These are phyloP conservation scores for Papiliotrema fonsecae DNA, from an alignment of 1,284 basidiomycete genomes.

Conservation along the genomic window DNA sequence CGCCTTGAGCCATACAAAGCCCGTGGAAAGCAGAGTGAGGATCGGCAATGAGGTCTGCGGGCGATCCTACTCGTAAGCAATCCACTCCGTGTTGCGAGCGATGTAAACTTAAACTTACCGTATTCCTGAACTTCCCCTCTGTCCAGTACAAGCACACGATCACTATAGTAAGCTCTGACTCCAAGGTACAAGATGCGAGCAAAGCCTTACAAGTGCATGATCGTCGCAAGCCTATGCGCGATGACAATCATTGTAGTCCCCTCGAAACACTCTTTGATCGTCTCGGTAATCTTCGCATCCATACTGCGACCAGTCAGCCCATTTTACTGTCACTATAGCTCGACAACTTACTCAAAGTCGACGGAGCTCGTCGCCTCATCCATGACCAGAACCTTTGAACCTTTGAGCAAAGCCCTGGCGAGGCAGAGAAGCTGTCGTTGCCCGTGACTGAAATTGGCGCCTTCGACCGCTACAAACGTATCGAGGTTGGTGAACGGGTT, in stretches of 20 bases:
- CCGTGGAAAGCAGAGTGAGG: slow-evolving; percentile 27
- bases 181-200: background rate
- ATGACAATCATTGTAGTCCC: slow-evolving; percentile 64
- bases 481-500: slow-evolving; percentile 55
- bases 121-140: slow-evolving; percentile 53
- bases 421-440: slow-evolving; percentile 73
- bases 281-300: slow-evolving; percentile 68
- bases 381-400: slow-evolving; percentile 64
- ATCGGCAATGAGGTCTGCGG: slow-evolving; percentile 27
- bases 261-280: slow-evolving; percentile 67
- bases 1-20: slow-evolving; percentile 43
- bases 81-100: background rate
- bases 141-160: slow-evolving; percentile 71
- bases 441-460: slow-evolving; percentile 68
- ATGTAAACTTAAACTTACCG: slow-evolving; percentile 16
- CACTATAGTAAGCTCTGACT: slow-evolving; percentile 48
- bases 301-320: slow-evolving; percentile 50
- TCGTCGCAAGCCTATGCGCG: slow-evolving; percentile 63
- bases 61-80: slow-evolving; percentile 19
- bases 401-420: slow-evolving; percentile 65
- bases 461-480: slow-evolving; percentile 46
- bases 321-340: background rate
- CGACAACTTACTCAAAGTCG: slow-evolving; percentile 58
- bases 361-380: slow-evolving; percentile 72
- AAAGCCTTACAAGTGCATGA: slow-evolving; percentile 36